phyloP scores from a whole-genome alignment of 352 stramenopile genomes.

The Blastocystis sp. region DNA sequence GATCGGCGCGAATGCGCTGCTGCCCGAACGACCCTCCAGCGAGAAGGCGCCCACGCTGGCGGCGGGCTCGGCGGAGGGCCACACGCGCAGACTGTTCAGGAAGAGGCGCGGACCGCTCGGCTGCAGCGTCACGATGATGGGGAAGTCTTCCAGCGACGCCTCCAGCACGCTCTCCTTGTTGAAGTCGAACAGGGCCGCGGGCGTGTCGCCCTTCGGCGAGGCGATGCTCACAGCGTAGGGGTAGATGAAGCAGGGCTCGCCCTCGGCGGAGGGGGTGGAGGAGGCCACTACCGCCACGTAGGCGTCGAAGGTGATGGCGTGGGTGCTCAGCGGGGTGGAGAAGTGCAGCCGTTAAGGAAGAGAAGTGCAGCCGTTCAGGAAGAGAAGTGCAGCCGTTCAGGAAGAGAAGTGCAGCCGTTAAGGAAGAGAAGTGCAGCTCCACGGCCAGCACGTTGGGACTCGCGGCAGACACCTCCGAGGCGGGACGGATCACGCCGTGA shows the following conservation, averaged over 20 bases:
- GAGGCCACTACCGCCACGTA: slow-evolving; percentile 21
- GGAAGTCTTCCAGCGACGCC: neutral
- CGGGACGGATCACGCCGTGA: slow-evolving; percentile 1
- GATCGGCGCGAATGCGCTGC: neutral
- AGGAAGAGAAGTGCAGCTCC: too few species aligned
- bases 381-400: too few species aligned
- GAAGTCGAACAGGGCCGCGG: slow-evolving; percentile 15
- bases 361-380: too few species aligned
- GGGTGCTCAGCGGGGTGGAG: neutral
- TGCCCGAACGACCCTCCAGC: neutral
- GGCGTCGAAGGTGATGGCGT: too few species aligned
- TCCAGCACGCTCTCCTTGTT: neutral
- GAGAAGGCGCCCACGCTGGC: neutral
- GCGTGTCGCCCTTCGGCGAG: neutral
- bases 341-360: slow-evolving; percentile 29
- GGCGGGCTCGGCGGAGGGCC: neutral
- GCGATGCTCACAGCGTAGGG: neutral
- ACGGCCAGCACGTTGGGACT: neutral
- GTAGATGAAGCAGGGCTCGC: slow-evolving; percentile 35
- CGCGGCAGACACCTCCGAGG: neutral
- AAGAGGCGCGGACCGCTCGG: neutral
- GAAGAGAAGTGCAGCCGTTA: too few species aligned
- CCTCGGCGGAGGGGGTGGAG: neutral
- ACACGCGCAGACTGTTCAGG: slow-evolving; percentile 31
- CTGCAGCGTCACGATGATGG: neutral